phyloP scores from a whole-genome alignment of 2,329 filamentous ascomycete species.

The Nemania sp. region DNA sequence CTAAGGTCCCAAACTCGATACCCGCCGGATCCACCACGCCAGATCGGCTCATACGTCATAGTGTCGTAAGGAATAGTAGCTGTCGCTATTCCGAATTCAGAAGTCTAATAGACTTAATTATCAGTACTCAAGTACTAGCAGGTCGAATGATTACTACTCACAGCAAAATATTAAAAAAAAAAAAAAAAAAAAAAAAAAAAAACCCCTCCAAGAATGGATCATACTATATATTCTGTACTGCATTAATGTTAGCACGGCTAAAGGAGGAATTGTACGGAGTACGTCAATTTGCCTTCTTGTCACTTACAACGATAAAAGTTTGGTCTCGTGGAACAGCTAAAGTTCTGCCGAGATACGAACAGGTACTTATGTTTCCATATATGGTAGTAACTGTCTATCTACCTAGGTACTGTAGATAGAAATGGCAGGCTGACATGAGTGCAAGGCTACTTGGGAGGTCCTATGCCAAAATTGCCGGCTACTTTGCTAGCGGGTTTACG shows the following conservation, averaged over 20 bases:
- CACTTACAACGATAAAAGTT: no score
- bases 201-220: neutral
- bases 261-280: neutral
- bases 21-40: slow-evolving; percentile 22
- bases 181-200: no score
- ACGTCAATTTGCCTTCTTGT: neutral
- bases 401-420: no score
- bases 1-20: slow-evolving; percentile 21
- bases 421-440: neutral
- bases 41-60: slow-evolving; percentile 31
- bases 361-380: no score
- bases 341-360: no score
- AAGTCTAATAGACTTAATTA: neutral
- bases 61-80: neutral
- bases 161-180: no score
- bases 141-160: neutral
- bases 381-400: neutral
- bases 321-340: no score
- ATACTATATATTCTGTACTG: neutral
- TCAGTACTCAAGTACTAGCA: no score
- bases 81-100: slow-evolving; percentile 10
- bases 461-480: neutral
- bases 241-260: slow-evolving; percentile 1
- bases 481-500: neutral
- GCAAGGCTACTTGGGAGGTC: neutral